These are phyloP conservation scores for Stephanodiscus minutulus DNA, from an alignment of 108 stramenopile species.

Conservation along the genomic window DNA sequence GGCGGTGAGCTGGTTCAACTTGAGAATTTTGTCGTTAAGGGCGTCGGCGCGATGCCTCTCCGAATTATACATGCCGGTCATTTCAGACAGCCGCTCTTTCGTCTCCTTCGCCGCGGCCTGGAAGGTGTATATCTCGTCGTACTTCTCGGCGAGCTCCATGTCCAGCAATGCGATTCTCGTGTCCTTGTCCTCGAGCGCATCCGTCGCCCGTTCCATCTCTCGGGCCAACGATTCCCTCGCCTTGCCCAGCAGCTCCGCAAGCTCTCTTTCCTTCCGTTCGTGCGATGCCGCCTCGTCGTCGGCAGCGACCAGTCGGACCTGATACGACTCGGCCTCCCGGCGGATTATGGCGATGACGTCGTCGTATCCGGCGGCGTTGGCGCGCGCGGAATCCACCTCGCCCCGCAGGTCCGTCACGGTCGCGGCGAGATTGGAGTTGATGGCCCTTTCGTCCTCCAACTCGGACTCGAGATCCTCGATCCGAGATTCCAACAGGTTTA, in stretches of 20 bases:
- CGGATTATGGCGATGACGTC: constrained; percentile 24
- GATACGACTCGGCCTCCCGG: constrained; percentile 17
- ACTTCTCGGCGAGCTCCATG: constrained; percentile 27
- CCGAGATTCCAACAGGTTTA: constrained; percentile 26
- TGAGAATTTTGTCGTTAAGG: constrained; percentile 13
- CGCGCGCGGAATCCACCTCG: constrained; percentile 15
- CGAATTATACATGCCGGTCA: constrained; percentile 17
- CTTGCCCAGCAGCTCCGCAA: constrained; percentile 19
- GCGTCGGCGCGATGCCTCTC: constrained; percentile 29
- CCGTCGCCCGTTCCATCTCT: constrained; percentile 17
- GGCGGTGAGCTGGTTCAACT: constrained; percentile 10
- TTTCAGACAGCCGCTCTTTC: constrained; percentile 7
- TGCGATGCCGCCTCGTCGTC: constrained; percentile 6
- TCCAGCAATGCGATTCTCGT: constrained; percentile 30
- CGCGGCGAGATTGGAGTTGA: constrained; percentile 7
- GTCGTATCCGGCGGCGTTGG: constrained; percentile 17
- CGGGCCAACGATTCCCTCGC: constrained; percentile 7
- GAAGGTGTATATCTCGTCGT: constrained; percentile 10
- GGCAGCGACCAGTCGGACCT: constrained; percentile 8
- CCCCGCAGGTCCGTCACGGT: constrained; percentile 11
- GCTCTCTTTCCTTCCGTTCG: constrained; percentile 16
- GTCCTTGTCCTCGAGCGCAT: constrained; percentile 24
- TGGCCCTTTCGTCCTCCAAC: constrained; percentile 22
- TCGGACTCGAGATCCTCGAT: constrained; percentile 27
- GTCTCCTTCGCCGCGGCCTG: constrained; percentile 10